Base-by-base conservation (phyloP, 768 basidiomycete genomes). In the Mycena alexandri region DNA sequence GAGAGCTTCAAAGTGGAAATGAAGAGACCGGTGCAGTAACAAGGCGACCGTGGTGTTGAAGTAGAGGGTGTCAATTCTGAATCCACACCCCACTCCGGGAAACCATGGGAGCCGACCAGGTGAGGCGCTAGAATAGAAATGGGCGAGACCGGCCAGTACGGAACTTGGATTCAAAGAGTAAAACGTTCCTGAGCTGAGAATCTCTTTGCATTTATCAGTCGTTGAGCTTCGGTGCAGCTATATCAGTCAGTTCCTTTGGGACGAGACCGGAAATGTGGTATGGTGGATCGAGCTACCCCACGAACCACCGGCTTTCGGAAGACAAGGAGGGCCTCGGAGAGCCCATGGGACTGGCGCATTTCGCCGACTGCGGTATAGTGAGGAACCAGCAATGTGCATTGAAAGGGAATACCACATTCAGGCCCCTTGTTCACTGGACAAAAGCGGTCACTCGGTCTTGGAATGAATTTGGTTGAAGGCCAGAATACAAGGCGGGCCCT, bases 141-240 rank as follows among this genome's bases (percentile, higher is more conserved):
- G 9, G 33, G 22, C 46, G 34, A 44, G 47, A 63, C 61, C 67
- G 67, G 24, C 43, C 9, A 54, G 61, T 34, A n/a, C 67, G 67
- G 67, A 68, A 58, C 56, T 62, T 51, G 41, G 21, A 59, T 33
- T 56, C 59, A 52, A 36, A 44, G 21, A 12, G 21, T 21, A 7
- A 52, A 41, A 36, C 34, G 67, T 68, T 68, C 67, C 67, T 68
- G 61, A 48, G n/a, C 53, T 58, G 38, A 42, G 44, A 51, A 47
- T 34, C 46, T 61, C 52, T 25, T 36, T 43, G 55, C 47, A 60
- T 43, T 59, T 36, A 60, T 66, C 58, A 65, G 7, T 48, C 12
- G 41, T 51, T 3, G 53, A 48, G 22, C 52, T 48, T 67, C 65
- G 65, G 65, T 21, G 21, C 44, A 34, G 41, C 19, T 29, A n/a